Base-by-base conservation (phyloP, 2,329 filamentous ascomycete genomes). In the Fusarium continuum region DNA sequence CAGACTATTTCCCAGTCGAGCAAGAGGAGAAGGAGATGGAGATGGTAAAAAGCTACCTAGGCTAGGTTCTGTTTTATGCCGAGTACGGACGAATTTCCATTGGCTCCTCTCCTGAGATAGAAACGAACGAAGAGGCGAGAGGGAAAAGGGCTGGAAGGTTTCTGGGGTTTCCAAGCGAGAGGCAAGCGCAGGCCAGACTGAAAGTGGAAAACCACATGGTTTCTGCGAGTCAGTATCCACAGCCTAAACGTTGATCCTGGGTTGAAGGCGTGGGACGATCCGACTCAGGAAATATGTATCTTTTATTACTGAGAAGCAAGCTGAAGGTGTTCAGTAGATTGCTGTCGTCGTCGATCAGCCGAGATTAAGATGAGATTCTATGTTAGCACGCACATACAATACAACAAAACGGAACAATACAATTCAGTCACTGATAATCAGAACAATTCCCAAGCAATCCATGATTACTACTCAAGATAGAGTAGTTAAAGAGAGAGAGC, bases 151-250 rank as follows among this genome's bases (percentile, higher is more conserved):
- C 53, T 52, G 40, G 47, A 40, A 29, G 40, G 34, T 41, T 57
- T 57, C 41, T 57, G 55, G 55, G 56, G 40, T 44, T 60, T 60
- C 58, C 46, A 50, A 41, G 29, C 17, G 44, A 39, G 34, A 49
- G 36, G 34, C 44, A 29, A 19, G 6, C 34, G 39, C 20, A 52
- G 41, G 31, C 22, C 29, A 60, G 29, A 45, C 17, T 22, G 25
- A 25, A 36, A 36, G 29, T 13, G 29, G 32, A 44, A 50, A 57
- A 63, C 64, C 63, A 66, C 64, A 68, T 68, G 53, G 65, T 55
- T 56, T 49, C 46, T 57, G 51, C 65, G 65, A 68, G 65, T 68
- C 58, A 68, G 61, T 51, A 40, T 54, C 55, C 47, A 56, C 49
- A 53, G 28, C 41, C 48, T 61, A 47, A 34, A 41, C 31, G 36